A percentile compares a stretch with the other conserved stretches of the same genome.
Evolutionary conservation across 257 asterid genomes (phyloP).

Genomic region (Craterostigma plantagineum): DNA sequence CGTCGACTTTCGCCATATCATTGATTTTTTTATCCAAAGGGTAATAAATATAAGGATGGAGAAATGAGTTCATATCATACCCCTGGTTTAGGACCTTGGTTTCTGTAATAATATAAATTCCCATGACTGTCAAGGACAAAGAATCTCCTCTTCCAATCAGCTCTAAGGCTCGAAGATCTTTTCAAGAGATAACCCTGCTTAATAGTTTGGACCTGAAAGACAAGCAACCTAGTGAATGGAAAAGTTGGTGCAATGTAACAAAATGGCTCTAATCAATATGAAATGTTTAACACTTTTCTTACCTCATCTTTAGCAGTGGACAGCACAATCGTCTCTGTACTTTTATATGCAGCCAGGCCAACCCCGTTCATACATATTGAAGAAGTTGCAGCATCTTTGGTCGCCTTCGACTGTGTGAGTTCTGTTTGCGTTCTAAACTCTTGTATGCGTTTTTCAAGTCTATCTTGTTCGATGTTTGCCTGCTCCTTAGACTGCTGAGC

Average conservation of each 20-base stretch:
- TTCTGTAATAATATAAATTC: slow-evolving; percentile 61
- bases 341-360: slow-evolving; percentile 53
- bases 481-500: slow-evolving; percentile 96
- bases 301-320: slow-evolving; percentile 84
- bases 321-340: slow-evolving; percentile 48
- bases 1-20: no score
- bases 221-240: background rate
- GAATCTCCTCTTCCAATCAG: slow-evolving; percentile 88
- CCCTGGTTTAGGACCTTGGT: slow-evolving; percentile 52
- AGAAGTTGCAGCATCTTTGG: slow-evolving; percentile 44
- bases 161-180: slow-evolving; percentile 68
- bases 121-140: slow-evolving; percentile 73
- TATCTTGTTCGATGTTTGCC: slow-evolving; percentile 78
- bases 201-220: slow-evolving; percentile 60
- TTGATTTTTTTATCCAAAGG: no score
- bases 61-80: slow-evolving; percentile 40
- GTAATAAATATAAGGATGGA: no score
- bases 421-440: slow-evolving; percentile 87
- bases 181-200: slow-evolving; percentile 65
- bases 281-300: background rate
- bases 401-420: slow-evolving; percentile 48
- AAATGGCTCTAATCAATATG: background rate
- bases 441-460: slow-evolving; percentile 88
- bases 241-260: background rate
- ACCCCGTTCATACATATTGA: slow-evolving; percentile 37